Evolutionary conservation across 352 stramenopile genomes (phyloP), one percentile per base, ranked within the genome.

Genomic region (Elongisporangium anandrum): DNA sequence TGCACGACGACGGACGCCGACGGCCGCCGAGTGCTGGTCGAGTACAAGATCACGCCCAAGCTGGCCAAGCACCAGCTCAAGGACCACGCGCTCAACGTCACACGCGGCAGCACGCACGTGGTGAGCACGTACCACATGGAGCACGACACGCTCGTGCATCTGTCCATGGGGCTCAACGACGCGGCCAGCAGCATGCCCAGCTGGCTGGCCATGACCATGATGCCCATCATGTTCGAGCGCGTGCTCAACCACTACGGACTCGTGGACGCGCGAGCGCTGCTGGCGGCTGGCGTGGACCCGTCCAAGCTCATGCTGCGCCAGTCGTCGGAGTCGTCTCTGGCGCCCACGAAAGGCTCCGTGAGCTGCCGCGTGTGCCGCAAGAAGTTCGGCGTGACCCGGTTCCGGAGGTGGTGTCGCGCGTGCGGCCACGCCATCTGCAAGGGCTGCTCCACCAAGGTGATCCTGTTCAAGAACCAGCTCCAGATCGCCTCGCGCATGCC

Each of bases 201-300:
- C 16, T 72, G 61, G 49, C 58, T 61, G 23, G 57, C 55, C 10
- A 65, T 65, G 61, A 70, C 72, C 64, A 65, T 67, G 17, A 63
- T 72, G 24, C 22, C 50, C 41, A 63, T 70, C 52, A 64, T 75
- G 50, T 69, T 57, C 55, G 64, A 64, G 2, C 62, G 68, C 16
- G 54, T 75, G 29, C 48, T 38, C 21, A 65, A 68, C 54, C 57
- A 72, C 47, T 64, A 52, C 26, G 70, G 61, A 19, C 52, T 75
- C 24, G 56, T 54, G n/a, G 64, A 70, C 16, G 68, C 68, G 1
- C 54, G 59, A 0, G 56, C 68, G 20, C 58, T 75, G 17, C 60
- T 70, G 58, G 52, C 67, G 29, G 29, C 29, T 8, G 29, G 29
- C 29, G 29, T 39, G 9, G 29, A 39, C 9, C 29, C 29, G 8